Evolutionary conservation across 169 alveolate species (phyloP).

Genomic region (Babesia caballi): DNA sequence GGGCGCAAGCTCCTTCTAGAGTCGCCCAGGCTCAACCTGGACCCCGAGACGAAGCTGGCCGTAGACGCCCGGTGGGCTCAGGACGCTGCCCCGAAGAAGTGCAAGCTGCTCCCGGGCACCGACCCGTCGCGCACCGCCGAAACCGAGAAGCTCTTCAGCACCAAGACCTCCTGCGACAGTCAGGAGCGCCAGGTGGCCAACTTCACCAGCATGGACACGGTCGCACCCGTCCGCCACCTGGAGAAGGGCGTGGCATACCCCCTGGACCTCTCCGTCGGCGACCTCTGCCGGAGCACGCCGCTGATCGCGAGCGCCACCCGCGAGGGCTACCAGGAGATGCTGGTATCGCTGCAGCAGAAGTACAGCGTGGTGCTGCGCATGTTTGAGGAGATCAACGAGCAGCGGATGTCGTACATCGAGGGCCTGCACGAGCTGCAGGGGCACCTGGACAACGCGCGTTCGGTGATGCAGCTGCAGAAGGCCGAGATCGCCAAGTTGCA

Average conservation of each 20-base stretch:
- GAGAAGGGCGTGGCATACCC: conserved; percentile 16
- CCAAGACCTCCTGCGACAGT: not conserved
- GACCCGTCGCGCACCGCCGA: not conserved
- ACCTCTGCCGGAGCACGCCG: not conserved
- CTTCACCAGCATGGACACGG: not conserved
- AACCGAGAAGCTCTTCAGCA: not conserved
- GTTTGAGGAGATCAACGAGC: conserved; percentile 61
- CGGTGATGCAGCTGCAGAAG: conserved; percentile 52
- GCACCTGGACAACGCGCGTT: conserved; percentile 51
- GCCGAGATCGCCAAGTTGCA: conserved; percentile 17
- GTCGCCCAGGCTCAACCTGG: not conserved
- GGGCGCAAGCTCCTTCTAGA: not conserved
- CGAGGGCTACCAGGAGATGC: conserved; percentile 32
- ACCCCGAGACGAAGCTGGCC: not conserved
- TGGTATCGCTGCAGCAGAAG: conserved; percentile 38
- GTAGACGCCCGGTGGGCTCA: not conserved
- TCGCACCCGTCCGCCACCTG: not conserved
- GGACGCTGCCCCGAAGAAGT: not conserved
- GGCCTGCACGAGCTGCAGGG: conserved; percentile 48
- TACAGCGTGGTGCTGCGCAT: conserved; percentile 45
- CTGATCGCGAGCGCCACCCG: conserved; percentile 7
- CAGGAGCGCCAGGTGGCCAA: not conserved
- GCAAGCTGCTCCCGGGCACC: conserved; percentile 7
- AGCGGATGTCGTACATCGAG: conserved; percentile 61
- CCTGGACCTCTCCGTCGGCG: conserved; percentile 7